Conservation (phyloP, 1,284 basidiomycete genomes). For the Puccinia triticina region DNA sequence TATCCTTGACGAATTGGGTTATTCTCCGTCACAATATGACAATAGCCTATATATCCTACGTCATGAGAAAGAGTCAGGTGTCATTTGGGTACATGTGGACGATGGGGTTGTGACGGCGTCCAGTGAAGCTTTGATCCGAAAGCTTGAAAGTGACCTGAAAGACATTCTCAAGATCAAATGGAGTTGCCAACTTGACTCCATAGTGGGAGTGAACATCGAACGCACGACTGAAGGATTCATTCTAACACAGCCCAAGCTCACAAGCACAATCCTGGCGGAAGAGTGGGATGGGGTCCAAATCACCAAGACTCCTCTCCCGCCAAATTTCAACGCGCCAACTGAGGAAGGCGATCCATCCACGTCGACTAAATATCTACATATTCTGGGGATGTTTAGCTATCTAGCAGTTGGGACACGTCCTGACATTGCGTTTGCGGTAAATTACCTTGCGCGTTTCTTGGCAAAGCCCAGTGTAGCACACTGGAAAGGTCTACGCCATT, state of each 20-base stretch:
- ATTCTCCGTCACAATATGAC: too few species aligned
- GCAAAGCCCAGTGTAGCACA: too few species aligned
- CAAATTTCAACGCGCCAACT: background rate
- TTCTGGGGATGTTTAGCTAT: background rate
- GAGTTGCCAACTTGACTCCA: background rate
- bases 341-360: background rate
- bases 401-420: too few species aligned
- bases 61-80: too few species aligned
- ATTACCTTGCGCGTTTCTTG: too few species aligned
- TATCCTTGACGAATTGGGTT: too few species aligned
- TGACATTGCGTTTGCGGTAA: too few species aligned
- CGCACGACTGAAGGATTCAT: background rate
- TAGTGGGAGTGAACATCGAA: background rate
- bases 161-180: slow-evolving; percentile 16
- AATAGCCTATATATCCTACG: too few species aligned
- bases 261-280: too few species aligned
- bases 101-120: slow-evolving; percentile 12
- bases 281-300: too few species aligned
- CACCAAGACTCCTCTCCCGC: too few species aligned
- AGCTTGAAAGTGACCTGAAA: background rate
- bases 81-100: slow-evolving; percentile 35
- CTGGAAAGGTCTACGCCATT: too few species aligned
- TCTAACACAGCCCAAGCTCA: background rate
- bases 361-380: background rate
- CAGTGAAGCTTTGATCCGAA: background rate